Conservation (phyloP, 441 rosid species). For the Syzygium malaccense region DNA sequence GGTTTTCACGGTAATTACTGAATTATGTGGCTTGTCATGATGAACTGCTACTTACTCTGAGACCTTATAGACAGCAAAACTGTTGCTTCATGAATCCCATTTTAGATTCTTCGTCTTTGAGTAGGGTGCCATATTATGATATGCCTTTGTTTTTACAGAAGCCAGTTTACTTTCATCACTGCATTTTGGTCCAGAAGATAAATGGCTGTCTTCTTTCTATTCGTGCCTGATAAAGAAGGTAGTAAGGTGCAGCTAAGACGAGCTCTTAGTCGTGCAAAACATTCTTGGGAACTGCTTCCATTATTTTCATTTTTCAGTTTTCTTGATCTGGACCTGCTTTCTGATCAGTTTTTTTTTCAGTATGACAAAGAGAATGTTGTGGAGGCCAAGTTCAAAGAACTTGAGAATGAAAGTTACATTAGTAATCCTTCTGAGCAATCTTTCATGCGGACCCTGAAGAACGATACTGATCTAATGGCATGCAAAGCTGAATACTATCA, state of each 20-base stretch:
- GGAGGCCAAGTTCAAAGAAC: conserved; percentile 76
- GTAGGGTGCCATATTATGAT: not conserved
- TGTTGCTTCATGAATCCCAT: not conserved
- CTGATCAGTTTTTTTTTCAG: conserved; percentile 21
- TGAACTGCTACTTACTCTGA: not conserved
- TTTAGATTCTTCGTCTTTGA: not conserved
- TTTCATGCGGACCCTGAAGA: conserved; percentile 49
- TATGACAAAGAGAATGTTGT: conserved; percentile 67
- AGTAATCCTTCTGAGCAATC: conserved; percentile 37
- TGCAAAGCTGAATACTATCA: conserved; percentile 96
- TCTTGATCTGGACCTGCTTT: conserved; percentile 9
- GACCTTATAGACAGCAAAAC: not conserved
- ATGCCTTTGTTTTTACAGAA: conserved; percentile 33
- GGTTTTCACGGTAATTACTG: not conserved
- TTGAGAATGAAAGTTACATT: conserved; percentile 65
- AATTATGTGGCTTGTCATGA: not conserved
- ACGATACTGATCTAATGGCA: conserved; percentile 76
- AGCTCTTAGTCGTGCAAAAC: not conserved
- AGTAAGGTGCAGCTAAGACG: not conserved
- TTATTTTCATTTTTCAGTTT: not conserved
- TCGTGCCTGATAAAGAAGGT: conserved; percentile 90
- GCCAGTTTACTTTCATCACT: conserved; percentile 64
- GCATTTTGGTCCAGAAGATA: conserved; percentile 84
- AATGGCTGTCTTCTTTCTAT: conserved; percentile 90
- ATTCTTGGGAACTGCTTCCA: not conserved